Evolutionary conservation across 345 rosid genomes (phyloP).

Genomic region (Populus alba): DNA sequence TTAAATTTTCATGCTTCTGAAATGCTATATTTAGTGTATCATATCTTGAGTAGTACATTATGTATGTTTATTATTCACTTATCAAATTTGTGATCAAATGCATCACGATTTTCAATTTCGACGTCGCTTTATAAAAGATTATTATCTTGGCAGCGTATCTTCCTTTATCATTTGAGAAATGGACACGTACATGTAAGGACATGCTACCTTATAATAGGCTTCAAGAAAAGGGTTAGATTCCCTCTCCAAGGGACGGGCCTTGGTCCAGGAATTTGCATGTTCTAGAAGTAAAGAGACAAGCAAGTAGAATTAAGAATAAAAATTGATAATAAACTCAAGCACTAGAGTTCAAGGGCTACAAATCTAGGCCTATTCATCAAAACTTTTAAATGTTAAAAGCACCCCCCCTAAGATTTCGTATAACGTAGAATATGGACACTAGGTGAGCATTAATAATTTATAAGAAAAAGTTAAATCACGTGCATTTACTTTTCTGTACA

Average conservation of each 20-base stretch:
- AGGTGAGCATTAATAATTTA: background rate
- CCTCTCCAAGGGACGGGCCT: too few species aligned
- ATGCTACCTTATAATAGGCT: background rate
- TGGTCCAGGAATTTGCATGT: background rate
- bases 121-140: background rate
- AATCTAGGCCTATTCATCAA: too few species aligned
- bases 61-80: too few species aligned
- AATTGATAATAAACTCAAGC: background rate
- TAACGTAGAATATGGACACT: background rate
- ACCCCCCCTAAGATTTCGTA: too few species aligned
- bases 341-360: too few species aligned
- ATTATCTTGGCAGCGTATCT: background rate
- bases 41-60: too few species aligned
- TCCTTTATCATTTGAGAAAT: too few species aligned
- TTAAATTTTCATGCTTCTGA: too few species aligned
- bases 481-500: too few species aligned
- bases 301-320: too few species aligned
- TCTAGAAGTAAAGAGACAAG: background rate
- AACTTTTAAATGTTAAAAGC: background rate
- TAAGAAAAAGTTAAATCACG: too few species aligned
- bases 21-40: too few species aligned
- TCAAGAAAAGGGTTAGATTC: background rate
- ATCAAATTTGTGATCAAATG: background rate
- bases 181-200: background rate
- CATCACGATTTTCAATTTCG: background rate